Base-by-base conservation (phyloP, 192 early-diverging fungal species). In the Coemansia sp. region DNA sequence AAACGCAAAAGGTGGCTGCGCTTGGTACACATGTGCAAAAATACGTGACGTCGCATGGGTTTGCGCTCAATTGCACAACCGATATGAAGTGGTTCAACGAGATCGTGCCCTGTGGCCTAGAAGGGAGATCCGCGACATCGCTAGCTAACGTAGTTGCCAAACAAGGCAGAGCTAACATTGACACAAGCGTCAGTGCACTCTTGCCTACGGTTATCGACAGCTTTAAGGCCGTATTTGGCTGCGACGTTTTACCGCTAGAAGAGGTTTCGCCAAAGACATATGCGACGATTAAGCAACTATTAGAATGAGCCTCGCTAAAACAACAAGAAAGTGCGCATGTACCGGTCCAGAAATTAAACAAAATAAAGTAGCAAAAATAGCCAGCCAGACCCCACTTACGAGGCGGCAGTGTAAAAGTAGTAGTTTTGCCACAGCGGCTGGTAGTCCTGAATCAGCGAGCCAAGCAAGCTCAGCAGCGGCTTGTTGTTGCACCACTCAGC, bases 41-140 rank as follows among this genome's bases (percentile, higher is more conserved):
- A 16, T 93, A 95, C 68, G 89, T 97, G 25, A 97, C 93, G 23
- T 88, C 86, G 12, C 95, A 97, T 73, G 97, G 97, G 5, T 87
- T 99, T 66, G 97, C 95, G 2, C 84, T 99, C 18, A 99, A 99
- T 66, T 96, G 95, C 75, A 85, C 92, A 52, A 90, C 89, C 0
- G 94, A 97, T 79, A 82, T 99, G 62, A 59, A 39, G 10, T 97
- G 93, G 90, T 99, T 94, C 66, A 72, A 88, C 16, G 82, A 96
- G 37, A 97, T 99, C 68, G 85, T 97, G 10, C 90, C 94, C 0
- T 99, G 95, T 68, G 94, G 95, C 0, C 64, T 99, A 37, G 66
- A 78, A 12, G 93, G 88, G 28, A 93, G 93, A 68, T 72, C 80
- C 31, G 90, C 89, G 2, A 94, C 94, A 0, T 95, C 93, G 25